These are phyloP conservation scores for Beauveria sp. DNA, from an alignment of 2,329 filamentous ascomycete genomes.

Conservation along the genomic window DNA sequence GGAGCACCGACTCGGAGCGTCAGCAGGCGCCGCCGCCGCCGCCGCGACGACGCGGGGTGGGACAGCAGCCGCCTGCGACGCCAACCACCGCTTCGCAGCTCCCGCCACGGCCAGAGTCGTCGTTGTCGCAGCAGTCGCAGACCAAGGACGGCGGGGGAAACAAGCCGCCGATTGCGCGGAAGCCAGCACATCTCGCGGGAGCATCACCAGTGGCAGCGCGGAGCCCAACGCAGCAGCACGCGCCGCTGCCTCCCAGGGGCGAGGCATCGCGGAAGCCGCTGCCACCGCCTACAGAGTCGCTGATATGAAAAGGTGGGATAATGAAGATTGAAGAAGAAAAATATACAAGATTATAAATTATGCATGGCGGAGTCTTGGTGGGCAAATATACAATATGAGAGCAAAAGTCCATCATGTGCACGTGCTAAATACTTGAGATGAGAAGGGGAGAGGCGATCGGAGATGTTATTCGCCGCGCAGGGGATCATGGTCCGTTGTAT, in stretches of 20 bases:
- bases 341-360: neutral
- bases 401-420: neutral
- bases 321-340: neutral
- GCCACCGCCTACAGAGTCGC: neutral
- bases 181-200: slow-evolving; percentile 47
- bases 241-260: neutral
- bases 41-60: slow-evolving; percentile 18
- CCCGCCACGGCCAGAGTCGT: slow-evolving; percentile 25
- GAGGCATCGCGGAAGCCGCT: neutral
- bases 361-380: neutral
- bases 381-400: neutral
- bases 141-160: slow-evolving; percentile 17
- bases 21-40: slow-evolving; percentile 20
- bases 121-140: slow-evolving; percentile 19
- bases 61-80: slow-evolving; percentile 17
- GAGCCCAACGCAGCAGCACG: slow-evolving; percentile 16
- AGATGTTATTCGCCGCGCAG: too few relatives aligned
- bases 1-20: neutral
- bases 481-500: too few relatives aligned
- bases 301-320: neutral
- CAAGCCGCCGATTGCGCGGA: slow-evolving; percentile 52
- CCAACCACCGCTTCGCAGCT: slow-evolving; percentile 25
- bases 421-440: neutral
- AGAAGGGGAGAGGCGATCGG: too few relatives aligned
- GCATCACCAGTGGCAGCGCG: slow-evolving; percentile 14